A percentile compares a stretch with the other conserved stretches of the same genome.
Conservation (phyloP, 2,329 filamentous ascomycete genomes). For the Cladosporium sp. region DNA sequence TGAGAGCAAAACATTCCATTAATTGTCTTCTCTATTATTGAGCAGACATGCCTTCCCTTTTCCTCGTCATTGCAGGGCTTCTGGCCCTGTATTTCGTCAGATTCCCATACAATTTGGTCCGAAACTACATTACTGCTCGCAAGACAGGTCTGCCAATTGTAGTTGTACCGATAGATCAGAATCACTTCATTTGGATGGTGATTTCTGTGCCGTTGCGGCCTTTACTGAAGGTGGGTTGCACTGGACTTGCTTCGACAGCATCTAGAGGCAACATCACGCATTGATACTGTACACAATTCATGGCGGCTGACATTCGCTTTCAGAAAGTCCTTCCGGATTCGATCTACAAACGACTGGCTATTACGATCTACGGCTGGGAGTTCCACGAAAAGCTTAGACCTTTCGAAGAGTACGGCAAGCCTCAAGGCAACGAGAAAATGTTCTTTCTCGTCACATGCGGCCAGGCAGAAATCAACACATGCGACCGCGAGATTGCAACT, state of each 20-base stretch:
- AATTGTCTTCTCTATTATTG: no score
- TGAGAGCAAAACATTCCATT: no score
- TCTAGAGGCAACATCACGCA: no score
- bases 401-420: constrained; percentile 17
- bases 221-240: background rate
- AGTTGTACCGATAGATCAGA: constrained; percentile 26
- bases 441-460: constrained; percentile 23
- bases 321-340: constrained; percentile 19
- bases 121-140: constrained; percentile 22
- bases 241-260: no score
- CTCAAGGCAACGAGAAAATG: constrained; percentile 17
- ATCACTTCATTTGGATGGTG: constrained; percentile 26
- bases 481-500: constrained; percentile 21
- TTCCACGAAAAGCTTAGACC: constrained; percentile 20
- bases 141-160: constrained; percentile 24
- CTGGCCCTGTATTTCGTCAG: constrained; percentile 17
- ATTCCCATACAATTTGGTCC: constrained; percentile 22
- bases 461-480: constrained; percentile 22
- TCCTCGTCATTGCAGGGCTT: constrained; percentile 16
- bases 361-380: constrained; percentile 27
- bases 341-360: constrained; percentile 19
- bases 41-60: constrained; percentile 20
- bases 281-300: no score
- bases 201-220: constrained; percentile 20
- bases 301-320: no score